These are phyloP conservation scores for Aegilops speltoides DNA, from an alignment of 176 grass and related monocot genomes.

Conservation along the genomic window DNA sequence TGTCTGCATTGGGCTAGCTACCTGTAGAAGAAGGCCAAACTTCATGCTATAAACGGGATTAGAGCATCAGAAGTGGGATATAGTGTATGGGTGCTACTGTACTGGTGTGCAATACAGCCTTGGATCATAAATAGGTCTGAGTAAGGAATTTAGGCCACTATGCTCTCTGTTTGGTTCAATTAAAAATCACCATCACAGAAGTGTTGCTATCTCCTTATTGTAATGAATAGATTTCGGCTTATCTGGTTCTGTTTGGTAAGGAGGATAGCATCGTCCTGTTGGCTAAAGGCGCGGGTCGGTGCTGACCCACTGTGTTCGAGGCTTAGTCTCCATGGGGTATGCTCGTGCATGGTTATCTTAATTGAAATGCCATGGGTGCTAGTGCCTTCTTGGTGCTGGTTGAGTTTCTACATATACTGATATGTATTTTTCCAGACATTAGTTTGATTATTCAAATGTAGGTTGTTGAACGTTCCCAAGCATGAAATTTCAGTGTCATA, in stretches of 20 bases:
- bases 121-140: constrained; percentile 13
- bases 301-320: neutral
- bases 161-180: neutral
- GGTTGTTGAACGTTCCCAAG: neutral
- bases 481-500: neutral
- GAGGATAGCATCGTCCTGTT: neutral
- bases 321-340: neutral
- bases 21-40: neutral
- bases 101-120: neutral
- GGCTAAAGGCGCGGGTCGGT: neutral
- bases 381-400: neutral
- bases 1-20: neutral
- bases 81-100: neutral
- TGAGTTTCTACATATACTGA: neutral
- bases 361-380: neutral
- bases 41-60: neutral
- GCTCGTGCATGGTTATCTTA: neutral
- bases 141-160: constrained; percentile 18
- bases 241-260: neutral
- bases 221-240: neutral
- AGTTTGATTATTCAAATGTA: neutral
- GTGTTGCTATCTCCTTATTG: neutral
- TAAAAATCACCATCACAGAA: neutral
- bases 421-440: neutral
- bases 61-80: neutral